A percentile compares a stretch with the other conserved stretches of the same genome.
Evolutionary conservation across 2,329 filamentous ascomycete species (phyloP).

Genomic region (Boeremia lycopersici): DNA sequence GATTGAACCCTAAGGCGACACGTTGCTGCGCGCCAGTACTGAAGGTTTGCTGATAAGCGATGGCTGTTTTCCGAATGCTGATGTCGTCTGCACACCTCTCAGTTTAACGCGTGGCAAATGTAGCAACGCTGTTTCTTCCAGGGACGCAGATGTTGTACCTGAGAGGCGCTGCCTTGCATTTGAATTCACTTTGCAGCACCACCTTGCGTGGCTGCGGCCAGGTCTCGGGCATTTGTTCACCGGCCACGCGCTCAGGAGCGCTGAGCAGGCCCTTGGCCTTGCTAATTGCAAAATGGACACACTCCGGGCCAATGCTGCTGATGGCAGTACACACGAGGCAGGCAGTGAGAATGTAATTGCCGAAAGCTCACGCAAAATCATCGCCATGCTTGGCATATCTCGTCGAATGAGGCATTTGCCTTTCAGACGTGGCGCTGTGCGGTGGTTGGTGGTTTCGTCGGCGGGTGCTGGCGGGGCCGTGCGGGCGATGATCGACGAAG

Average conservation of each 20-base stretch:
- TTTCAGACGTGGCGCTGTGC: not conserved
- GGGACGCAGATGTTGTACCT: not conserved
- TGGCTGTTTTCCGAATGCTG: too few species aligned
- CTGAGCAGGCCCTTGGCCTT: constrained; percentile 4
- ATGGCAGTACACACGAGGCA: not conserved
- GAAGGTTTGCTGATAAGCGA: too few species aligned
- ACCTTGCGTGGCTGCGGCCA: not conserved
- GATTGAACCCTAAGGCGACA: too few species aligned
- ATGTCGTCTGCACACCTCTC: too few species aligned
- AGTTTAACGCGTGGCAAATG: too few species aligned
- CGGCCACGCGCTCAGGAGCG: not conserved
- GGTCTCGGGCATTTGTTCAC: not conserved
- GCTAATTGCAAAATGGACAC: not conserved
- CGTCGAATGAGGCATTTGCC: constrained; percentile 5
- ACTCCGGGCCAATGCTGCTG: constrained; percentile 10
- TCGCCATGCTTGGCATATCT: not conserved
- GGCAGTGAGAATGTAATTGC: constrained; percentile 2
- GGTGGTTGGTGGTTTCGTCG: constrained; percentile 5
- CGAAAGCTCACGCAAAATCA: not conserved
- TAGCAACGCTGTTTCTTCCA: too few species aligned
- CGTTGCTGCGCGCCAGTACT: too few species aligned
- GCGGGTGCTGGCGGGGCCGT: constrained; percentile 10
- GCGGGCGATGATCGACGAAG: constrained; percentile 3
- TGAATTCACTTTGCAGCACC: not conserved
- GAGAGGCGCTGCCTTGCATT: not conserved